Evolutionary conservation across 805 yeast species (phyloP), one percentile per base, ranked within the genome.

Genomic region (Starmera amethionina): DNA sequence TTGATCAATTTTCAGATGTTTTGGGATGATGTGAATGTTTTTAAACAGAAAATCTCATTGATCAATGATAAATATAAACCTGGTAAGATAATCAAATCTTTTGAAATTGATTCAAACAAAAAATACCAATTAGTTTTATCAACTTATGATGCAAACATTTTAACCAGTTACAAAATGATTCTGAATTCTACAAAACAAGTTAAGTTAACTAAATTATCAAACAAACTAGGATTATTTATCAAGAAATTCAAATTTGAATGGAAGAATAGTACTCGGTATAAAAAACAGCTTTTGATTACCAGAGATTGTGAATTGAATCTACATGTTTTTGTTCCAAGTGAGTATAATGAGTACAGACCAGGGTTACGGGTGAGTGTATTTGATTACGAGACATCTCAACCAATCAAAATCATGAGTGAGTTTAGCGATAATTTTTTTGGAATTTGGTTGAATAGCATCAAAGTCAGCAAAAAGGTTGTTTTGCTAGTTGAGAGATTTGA

Each of bases 401-500:
- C 72, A 0, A 45, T 69, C 1, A 48, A 54, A 30, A 51, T 66
- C 15, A 65, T 63, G 39, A 60, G 60, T 12, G 44, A 51, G n/a
- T 72, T 74, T 67, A 59, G 58, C 40, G 68, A 66, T 41, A 56
- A 62, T 18, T 45, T 69, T 8, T 68, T 67, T 49, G 79, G 79
- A 0, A 51, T 67, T 4, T 72, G 65, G 57, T 9, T 50, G 5
- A 35, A 41, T 2, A 28, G 42, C n/a, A 30, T 46, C 1, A 12
- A 5, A 1, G 39, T 54, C 2, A 22, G 18, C 3, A 50, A 51
- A 0, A 43, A 40, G 5, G 67, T 69, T 40, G 56, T 70, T 4
- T 42, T 73, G 8, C 50, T 73, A 18, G 54, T 70, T n/a, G 79
- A 73, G 46, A 48, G 79, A 32, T 68, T 73, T 42, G 79, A 73